Evolutionary conservation across 139 green algal genomes (phyloP).

Genomic region (Tetratostichococcus sp.): DNA sequence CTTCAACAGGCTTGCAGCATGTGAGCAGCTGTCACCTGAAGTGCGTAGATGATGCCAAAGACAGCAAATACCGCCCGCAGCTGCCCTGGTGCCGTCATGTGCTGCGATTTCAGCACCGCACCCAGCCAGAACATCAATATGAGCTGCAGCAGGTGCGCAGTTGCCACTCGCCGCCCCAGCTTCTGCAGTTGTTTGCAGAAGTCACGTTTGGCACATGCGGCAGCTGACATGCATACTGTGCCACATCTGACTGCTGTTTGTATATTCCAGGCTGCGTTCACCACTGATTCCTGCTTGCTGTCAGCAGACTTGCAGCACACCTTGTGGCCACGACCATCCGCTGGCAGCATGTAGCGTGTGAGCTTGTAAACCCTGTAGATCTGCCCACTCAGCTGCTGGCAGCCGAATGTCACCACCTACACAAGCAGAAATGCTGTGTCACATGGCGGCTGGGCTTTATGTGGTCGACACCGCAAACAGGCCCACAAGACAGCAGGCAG

Average conservation of each 20-base stretch:
- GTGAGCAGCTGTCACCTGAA: neutral
- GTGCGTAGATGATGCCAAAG: conserved; percentile 56
- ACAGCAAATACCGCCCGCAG: conserved; percentile 26
- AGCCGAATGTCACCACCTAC: conserved; percentile 1
- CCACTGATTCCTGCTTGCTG: neutral
- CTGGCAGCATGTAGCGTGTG: neutral
- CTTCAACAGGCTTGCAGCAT: neutral
- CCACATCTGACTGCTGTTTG: no score
- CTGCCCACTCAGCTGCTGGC: conserved; percentile 22
- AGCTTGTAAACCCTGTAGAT: conserved; percentile 19
- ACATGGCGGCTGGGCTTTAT: no score
- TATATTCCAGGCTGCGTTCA: no score
- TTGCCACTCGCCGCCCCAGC: conserved; percentile 38
- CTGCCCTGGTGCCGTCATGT: neutral
- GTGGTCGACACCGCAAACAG: no score
- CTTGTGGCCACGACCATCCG: neutral
- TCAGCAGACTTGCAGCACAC: neutral
- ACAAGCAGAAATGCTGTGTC: neutral
- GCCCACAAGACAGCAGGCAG: no score
- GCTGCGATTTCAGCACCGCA: conserved; percentile 5
- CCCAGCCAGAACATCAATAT: conserved; percentile 19
- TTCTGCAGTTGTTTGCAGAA: conserved; percentile 27
- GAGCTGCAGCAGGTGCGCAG: conserved; percentile 64
- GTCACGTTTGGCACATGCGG: no score
- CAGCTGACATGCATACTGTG: neutral